Evolutionary conservation across 2,329 filamentous ascomycete genomes (phyloP), one percentile per base, ranked within the genome.

Genomic region (Penicillium sp.): DNA sequence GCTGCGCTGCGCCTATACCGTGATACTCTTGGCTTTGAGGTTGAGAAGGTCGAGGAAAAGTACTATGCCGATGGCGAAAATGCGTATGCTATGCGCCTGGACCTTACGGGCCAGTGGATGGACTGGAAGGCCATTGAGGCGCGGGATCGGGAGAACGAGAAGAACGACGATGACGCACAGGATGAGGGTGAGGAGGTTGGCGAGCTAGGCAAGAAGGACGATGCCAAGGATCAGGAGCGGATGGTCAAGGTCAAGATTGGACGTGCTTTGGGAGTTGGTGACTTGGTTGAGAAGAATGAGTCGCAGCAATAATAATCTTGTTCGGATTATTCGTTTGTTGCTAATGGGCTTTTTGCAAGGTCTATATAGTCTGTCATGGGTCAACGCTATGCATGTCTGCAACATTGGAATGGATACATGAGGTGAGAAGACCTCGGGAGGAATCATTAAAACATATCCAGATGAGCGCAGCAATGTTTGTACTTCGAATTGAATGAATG

Each of bases 21-120:
- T 68, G 90, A 96, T 73, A 97, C 93, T 0, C 86, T 97, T 1
- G 88, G 91, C 53, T 98, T 97, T 82, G 85, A 87, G 72, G 90
- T 90, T 65, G 91, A 95, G 63, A 95, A 92, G 48, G 65, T 77
- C 35, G 75, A 77, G 62, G 67, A 69, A 60, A 77, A 75, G 62
- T 77, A 77, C 68, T 99, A 99, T 74, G 95, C 95, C 56, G 95
- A 99, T 75, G 93, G 93, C 58, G 95, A 99, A 79, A 91, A 99
- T 79, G 95, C 95, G 37, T 96, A 87, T 73, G 90, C 87, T 71
- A 99, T 99, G 95, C 88, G 87, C 61, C 90, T 96, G 74, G 89
- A 98, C 69, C 83, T 99, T 72, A 80, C 61, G 69, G 63, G 48
- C 63, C 76, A 71, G 74, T 80, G 71, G 76, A 70, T 73, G 35